Evolutionary conservation across 2,329 filamentous ascomycete genomes (phyloP).

Genomic region (Fusarium odoratissimum): DNA sequence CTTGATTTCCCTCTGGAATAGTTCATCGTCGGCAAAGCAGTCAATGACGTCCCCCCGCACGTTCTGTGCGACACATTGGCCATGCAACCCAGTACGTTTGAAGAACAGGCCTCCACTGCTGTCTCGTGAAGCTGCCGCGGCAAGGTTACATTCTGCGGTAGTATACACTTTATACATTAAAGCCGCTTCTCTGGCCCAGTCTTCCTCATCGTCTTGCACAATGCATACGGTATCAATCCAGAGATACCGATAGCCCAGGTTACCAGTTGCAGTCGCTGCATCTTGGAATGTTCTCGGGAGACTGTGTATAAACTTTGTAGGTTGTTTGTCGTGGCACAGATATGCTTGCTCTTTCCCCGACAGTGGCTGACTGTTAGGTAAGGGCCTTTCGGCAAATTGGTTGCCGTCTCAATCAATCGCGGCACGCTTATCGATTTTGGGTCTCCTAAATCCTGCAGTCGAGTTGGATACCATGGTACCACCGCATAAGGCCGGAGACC

Average conservation of each 20-base stretch:
- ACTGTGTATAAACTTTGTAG: no score
- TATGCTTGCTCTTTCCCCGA: background rate
- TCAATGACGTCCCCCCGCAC: background rate
- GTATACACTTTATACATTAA: background rate
- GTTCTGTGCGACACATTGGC: background rate
- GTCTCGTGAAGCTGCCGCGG: background rate
- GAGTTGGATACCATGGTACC: background rate
- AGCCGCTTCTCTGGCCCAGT: background rate
- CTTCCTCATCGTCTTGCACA: background rate
- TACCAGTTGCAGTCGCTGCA: background rate
- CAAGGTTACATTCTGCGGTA: background rate
- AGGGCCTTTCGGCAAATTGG: fast-evolving
- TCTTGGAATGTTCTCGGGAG: background rate
- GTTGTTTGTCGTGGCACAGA: background rate
- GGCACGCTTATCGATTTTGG: fast-evolving
- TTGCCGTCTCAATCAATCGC: background rate
- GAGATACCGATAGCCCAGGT: background rate
- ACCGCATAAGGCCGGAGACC: background rate
- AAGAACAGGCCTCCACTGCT: background rate
- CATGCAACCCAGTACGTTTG: fast-evolving
- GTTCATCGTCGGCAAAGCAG: background rate
- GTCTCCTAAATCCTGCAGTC: background rate
- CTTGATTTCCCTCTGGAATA: background rate
- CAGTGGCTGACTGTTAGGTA: background rate
- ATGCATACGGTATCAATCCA: background rate